Evolutionary conservation across 2,329 filamentous ascomycete genomes (phyloP), one percentile per base, ranked within the genome.

Genomic region (Trichoderma koningiopsis): DNA sequence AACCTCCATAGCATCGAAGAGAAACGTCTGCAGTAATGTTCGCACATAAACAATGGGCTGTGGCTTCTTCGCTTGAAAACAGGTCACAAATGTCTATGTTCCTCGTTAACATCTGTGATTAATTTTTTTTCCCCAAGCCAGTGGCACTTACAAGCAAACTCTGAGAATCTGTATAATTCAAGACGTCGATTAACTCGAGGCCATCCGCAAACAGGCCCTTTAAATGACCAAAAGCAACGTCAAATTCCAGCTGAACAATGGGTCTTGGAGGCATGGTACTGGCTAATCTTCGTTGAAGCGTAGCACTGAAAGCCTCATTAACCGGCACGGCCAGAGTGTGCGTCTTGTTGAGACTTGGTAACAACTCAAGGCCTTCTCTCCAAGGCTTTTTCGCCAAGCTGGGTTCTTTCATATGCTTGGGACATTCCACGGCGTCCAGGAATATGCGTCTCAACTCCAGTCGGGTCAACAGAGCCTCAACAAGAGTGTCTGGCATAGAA

Each of bases 231-330:
- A 91, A 87, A 0, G 94, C 92, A 74, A 93, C 89, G 16, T 90
- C 87, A 73, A 92, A 91, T 31, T 87, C 88, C 3, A 94, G 83
- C 65, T 93, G 86, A 13, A 97, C 92, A 74, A 97, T 95, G 0
- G 95, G 94, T 10, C 95, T 88, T 8, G 96, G 96, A 4, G 96
- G 96, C 75, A 97, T 94, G 0, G 94, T 97, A 73, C 94, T 97
- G 0, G 96, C 94, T 37, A 99, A 84, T 72, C 91, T 91, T n/a
- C 94, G 88, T 77, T 99, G 96, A 47, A 98, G 86, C 77, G 97
- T 97, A 29, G 89, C 88, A 74, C 93, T 97, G 78, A 97, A 98
- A 0, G 94, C 89, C n/a, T 90, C 89, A 0, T 89, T 86, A 0
- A 96, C 88, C 0, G 87, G 79, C 62, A 85, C 88, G 0, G 88